Percentiles rank a stretch among this genome's conserved stretches.
These are phyloP conservation scores for Barnettozyma pratensis DNA, from an alignment of 805 yeast genomes.

Conservation along the genomic window DNA sequence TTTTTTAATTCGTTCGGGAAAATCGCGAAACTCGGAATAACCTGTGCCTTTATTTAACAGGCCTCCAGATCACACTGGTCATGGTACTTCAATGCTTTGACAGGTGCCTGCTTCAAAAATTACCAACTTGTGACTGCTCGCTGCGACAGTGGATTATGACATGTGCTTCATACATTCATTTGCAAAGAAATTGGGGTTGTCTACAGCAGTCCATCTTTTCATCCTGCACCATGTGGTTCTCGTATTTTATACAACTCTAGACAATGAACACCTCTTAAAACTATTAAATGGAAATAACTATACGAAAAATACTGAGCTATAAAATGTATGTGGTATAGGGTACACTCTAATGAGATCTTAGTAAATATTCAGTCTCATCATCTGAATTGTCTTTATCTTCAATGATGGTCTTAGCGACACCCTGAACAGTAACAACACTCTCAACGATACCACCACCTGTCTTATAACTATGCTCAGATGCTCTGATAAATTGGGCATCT, in stretches of 20 bases:
- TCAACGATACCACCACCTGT: conserved; percentile 60
- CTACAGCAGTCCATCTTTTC: no score
- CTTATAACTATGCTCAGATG: conserved; percentile 19
- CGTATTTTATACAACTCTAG: no score
- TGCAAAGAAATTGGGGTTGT: no score
- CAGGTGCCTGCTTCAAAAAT: no score
- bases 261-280: no score
- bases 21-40: conserved; percentile 2
- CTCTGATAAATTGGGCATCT: background rate
- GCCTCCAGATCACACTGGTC: no score
- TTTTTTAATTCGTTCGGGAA: conserved; percentile 11
- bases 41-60: no score
- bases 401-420: conserved; percentile 81
- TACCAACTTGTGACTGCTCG: no score
- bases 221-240: no score
- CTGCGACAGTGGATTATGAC: no score
- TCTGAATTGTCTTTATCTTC: conserved; percentile 48
- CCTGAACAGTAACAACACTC: conserved; percentile 76
- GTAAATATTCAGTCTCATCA: background rate
- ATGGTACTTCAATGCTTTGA: no score
- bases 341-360: background rate
- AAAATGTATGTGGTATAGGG: background rate
- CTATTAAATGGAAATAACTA: background rate
- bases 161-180: no score
- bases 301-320: background rate